phyloP scores from a whole-genome alignment of 192 early-diverging fungal genomes.

The Coemansia sp. region DNA sequence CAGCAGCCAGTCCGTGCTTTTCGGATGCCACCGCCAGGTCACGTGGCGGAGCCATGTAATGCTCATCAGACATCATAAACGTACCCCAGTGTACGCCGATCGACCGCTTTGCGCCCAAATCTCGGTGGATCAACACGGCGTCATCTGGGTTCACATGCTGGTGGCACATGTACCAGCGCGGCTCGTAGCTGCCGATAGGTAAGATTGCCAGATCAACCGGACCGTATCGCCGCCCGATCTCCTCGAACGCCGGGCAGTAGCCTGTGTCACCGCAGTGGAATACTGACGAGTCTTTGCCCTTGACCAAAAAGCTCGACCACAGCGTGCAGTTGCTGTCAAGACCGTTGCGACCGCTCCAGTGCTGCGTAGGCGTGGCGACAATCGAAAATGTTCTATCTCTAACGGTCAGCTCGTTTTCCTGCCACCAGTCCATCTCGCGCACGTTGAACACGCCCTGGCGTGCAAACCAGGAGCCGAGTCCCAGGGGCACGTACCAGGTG shows the following conservation, averaged over 20 bases:
- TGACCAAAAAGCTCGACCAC: slow-evolving; percentile 73
- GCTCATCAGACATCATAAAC: slow-evolving; percentile 76
- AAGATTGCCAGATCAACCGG: slow-evolving; percentile 72
- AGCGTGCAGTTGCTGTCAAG: slow-evolving; percentile 72
- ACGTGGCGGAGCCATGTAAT: slow-evolving; percentile 64
- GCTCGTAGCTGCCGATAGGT: slow-evolving; percentile 84
- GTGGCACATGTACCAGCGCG: slow-evolving; percentile 71
- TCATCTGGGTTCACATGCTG: slow-evolving; percentile 80
- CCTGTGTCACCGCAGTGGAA: slow-evolving; percentile 72
- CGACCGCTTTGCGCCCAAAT: slow-evolving; percentile 60
- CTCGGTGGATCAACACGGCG: slow-evolving; percentile 75
- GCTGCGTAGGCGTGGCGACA: slow-evolving; percentile 57
- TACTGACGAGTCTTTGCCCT: slow-evolving; percentile 20
- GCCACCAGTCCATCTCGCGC: slow-evolving; percentile 79
- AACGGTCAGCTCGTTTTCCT: slow-evolving; percentile 32
- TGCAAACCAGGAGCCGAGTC: slow-evolving; percentile 69
- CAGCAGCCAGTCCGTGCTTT: slow-evolving; percentile 20
- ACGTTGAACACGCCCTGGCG: slow-evolving; percentile 56
- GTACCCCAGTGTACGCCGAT: slow-evolving; percentile 90
- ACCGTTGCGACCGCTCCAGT: slow-evolving; percentile 60
- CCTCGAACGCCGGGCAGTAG: slow-evolving; percentile 85
- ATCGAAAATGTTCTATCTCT: slow-evolving; percentile 19
- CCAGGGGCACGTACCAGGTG: slow-evolving; percentile 76
- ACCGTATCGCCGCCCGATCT: slow-evolving; percentile 70
- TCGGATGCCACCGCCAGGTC: slow-evolving; percentile 54